Base-by-base conservation (phyloP, 371 early-diverging fungal genomes). In the Smittium mucronatum region DNA sequence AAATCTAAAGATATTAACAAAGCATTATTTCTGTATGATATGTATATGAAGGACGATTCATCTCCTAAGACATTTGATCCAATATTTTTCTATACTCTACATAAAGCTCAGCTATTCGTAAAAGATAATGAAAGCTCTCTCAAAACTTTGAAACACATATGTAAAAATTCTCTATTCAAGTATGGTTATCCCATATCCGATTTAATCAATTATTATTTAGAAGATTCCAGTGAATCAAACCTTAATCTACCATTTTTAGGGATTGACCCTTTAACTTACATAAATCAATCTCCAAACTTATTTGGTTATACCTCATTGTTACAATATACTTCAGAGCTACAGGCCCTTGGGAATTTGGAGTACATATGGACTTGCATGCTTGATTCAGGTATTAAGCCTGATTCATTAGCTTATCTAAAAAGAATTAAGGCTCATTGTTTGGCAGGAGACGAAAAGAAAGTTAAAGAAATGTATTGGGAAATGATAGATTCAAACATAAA, bases 291-390 rank as follows among this genome's bases (percentile, higher is more conserved):
- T 34, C 67, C 67, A 47, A 67, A 30, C 16, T 29, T 67, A 11
- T 30, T 5, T 17, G 47, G 36, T 29, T 67, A 47, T 29, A 67
- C 67, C 25, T 35, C 57, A 30, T 36, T 34, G 34, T 26, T 67
- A 11, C 5, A 67, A 15, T 1, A 36, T 16, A 17, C 57, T 1
- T 32, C 67, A 36, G 67, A 67, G 29, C 28, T 21, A 28, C 2
- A 67, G 31, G 29, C 2, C 17, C 2, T 36, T 2, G 28, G 17
- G 34, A 35, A 36, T 5, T 32, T 67, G 25, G 67, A 67, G 29
- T 36, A 47, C 25, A 36, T 67, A 2, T 67, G 67, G 67, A 33
- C 8, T 17, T 30, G 11, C 8, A 67, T 67, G 67, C 17, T 64
- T 2, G 64, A 67, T 16, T 30, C 57, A 16, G 36, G 67, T n/a